Evolutionary conservation across 371 early-diverging fungal species (phyloP).

Genomic region (Mucor plumbeus): DNA sequence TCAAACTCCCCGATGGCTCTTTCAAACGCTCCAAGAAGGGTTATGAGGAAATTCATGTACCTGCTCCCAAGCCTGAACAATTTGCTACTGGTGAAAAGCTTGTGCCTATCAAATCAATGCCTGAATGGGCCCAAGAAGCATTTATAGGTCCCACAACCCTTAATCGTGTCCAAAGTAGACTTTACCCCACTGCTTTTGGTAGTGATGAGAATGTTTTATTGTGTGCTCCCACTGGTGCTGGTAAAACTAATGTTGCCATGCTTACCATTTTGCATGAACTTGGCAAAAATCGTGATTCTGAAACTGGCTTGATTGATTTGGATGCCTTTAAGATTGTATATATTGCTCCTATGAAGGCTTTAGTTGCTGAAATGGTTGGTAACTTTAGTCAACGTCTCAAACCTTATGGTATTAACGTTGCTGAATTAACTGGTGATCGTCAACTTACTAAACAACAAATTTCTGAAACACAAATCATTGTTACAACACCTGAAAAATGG

Average conservation of each 20-base stretch:
- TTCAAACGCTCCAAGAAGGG: constrained; percentile 92
- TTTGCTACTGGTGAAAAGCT: constrained; percentile 71
- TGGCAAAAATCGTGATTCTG: constrained; percentile 75
- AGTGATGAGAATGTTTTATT: constrained; percentile 95
- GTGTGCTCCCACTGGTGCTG: constrained; percentile 99
- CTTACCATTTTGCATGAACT: constrained; percentile 91
- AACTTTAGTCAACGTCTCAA: constrained; percentile 85
- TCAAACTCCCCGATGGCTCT: constrained; percentile 92
- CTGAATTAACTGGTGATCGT: constrained; percentile 99
- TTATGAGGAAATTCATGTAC: constrained; percentile 97
- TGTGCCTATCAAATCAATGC: constrained; percentile 76
- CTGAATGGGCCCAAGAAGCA: constrained; percentile 89
- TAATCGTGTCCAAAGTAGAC: constrained; percentile 93
- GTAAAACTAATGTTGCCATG: constrained; percentile 99
- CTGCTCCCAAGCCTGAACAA: constrained; percentile 82
- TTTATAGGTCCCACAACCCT: constrained; percentile 75
- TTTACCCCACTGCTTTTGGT: constrained; percentile 87
- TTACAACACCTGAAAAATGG: constrained; percentile 99
- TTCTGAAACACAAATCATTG: constrained; percentile 94
- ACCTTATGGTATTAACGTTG: constrained; percentile 85
- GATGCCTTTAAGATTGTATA: constrained; percentile 97
- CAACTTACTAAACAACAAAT: constrained; percentile 96
- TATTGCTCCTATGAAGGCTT: constrained; percentile 99
- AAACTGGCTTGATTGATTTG: constrained; percentile 77
- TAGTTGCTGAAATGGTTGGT: constrained; percentile 97